Evolutionary conservation across 352 stramenopile genomes (phyloP), one percentile per base, ranked within the genome.

Genomic region (Pythium oligandrum): DNA sequence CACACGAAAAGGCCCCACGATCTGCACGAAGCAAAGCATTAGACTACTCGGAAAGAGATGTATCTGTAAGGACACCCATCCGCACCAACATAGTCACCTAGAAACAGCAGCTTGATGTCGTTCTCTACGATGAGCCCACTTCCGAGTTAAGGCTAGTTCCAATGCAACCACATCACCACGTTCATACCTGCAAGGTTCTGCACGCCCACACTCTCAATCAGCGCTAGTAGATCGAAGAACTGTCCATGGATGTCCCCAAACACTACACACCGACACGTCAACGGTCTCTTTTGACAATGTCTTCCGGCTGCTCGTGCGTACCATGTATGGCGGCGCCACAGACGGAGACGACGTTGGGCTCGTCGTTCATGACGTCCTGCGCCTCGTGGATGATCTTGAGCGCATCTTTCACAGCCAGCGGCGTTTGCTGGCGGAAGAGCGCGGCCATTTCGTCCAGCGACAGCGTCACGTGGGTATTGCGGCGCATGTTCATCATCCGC

Each of bases 161-260:
- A 48, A 48, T 48, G 9, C 43, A 11, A 48, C 43, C 40, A 48
- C 34, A 42, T 6, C 32, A 32, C 44, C 17, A 59, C 53, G 10
- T 39, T 42, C 58, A 8, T 51, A 86, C 74, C 63, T 31, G 59
- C 55, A 31, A 88, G 47, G n/a, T 62, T 40, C 3, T 54, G 59
- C 6, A 84, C 53, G 4, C 55, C 72, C 37, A 75, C 62, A 30
- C 64, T 62, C 38, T 90, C 78, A 37, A 90, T 55, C 17, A 90
- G 63, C 34, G 74, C 64, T 59, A 90, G 75, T 10, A 90, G 60
- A 48, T 90, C 81, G 51, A 76, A 92, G 55, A 90, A 92, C 62
- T 92, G 81, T 6, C 81, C 78, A n/a, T 92, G 81, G 36, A 92
- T 80, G 38, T 90, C 81, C 4, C 81, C 78, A 69, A 92, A 82